Evolutionary conservation across 805 yeast genomes (phyloP).

Genomic region (Candida parachauliodes): DNA sequence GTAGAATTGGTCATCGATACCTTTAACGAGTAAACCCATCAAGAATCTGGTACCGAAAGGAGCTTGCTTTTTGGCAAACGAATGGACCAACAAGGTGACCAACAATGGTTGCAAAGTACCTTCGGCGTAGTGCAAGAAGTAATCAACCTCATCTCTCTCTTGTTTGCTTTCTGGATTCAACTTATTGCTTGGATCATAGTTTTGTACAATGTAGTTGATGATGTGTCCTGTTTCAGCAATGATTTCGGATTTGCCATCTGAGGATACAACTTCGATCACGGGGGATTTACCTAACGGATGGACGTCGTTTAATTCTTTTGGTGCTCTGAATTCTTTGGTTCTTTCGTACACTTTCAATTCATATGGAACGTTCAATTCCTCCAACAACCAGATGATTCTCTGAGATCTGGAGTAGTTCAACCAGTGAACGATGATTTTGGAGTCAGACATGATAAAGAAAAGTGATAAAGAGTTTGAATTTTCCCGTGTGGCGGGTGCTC

Average conservation of each 20-base stretch:
- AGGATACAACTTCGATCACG: constrained; percentile 24
- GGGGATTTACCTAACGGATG: constrained; percentile 40
- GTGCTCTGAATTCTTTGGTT: constrained; percentile 26
- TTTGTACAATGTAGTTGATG: constrained; percentile 45
- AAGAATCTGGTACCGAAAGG: constrained; percentile 25
- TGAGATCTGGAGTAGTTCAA: constrained; percentile 32
- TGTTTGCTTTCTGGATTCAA: constrained; percentile 36
- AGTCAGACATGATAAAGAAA: constrained; percentile 10
- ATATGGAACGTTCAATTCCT: constrained; percentile 29
- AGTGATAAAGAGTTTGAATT: neutral
- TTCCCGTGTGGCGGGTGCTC: neutral
- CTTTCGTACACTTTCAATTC: constrained; percentile 30
- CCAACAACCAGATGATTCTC: constrained; percentile 37
- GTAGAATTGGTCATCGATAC: constrained; percentile 25
- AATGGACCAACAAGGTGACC: constrained; percentile 27
- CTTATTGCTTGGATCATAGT: constrained; percentile 43
- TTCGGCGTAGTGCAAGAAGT: constrained; percentile 56
- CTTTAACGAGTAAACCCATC: constrained; percentile 18
- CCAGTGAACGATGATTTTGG: constrained; percentile 10
- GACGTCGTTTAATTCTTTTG: constrained; percentile 24
- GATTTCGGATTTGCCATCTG: constrained; percentile 13
- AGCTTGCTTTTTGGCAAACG: constrained; percentile 21
- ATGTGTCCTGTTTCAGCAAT: constrained; percentile 64
- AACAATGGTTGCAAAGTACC: constrained; percentile 55
- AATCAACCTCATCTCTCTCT: constrained; percentile 44